Base-by-base conservation (phyloP, 768 basidiomycete species). In the Boletus subparvulus region DNA sequence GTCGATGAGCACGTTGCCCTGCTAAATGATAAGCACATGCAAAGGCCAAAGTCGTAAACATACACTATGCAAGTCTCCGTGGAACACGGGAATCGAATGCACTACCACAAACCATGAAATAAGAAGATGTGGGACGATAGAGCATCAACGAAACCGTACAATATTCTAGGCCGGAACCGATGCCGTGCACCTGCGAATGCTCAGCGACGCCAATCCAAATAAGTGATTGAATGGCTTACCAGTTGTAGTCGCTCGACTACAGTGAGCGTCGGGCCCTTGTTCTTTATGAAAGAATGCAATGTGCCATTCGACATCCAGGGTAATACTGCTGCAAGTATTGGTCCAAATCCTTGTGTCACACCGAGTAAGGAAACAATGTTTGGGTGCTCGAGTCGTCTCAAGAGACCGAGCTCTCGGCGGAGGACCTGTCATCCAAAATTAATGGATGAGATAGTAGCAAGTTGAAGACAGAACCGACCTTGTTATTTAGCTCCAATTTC, bases 1-100 rank as follows among this genome's bases (percentile, higher is more conserved):
- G 13, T 54, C 36, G 17, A 54, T 39, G 14, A 54, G 36, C 13
- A 56, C 36, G 3, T 56, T 56, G 0, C 43, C 43, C 55, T 56
- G 30, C 2, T 11, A 1, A 17, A 45, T 19, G 9, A 43, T 54
- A 11, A 33, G 32, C 17, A 8, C 12, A 1, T 16, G 17, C 16
- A 2, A 5, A 17, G 7, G 50, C 8, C 17, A 26, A 19, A n/a
- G 4, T 26, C 11, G 3, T 8, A 1, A 24, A 28, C 52, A 12
- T 32, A 54, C 52, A 11, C 37, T 54, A 30, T 54, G 52, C n/a
- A 54, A 10, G 11, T 54, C 53, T 41, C 40, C 32, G 9, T 41
- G 53, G 39, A 33, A 50, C 30, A 54, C 24, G 5, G 21, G 12
- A 26, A 32, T 33, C 12, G 40, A 50, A 26, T 54, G 53, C 6